These are phyloP conservation scores for Gamsiella multidivaricata DNA, from an alignment of 192 early-diverging fungal species.

Conservation along the genomic window DNA sequence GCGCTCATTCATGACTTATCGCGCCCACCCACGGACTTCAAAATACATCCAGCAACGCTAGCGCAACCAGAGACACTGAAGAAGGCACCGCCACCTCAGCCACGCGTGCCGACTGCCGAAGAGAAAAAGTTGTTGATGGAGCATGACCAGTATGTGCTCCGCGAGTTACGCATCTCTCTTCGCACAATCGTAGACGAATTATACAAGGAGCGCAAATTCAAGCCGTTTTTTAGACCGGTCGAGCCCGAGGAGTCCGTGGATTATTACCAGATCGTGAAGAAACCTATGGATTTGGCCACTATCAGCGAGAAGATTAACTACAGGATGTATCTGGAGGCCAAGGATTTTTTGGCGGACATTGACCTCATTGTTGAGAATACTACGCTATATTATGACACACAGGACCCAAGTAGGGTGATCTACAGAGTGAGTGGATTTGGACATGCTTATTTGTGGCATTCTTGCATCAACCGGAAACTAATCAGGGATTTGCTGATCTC, in stretches of 20 bases:
- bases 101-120: slow-evolving; percentile 59
- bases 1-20: slow-evolving; percentile 38
- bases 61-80: slow-evolving; percentile 45
- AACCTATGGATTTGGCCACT: slow-evolving; percentile 65
- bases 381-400: slow-evolving; percentile 26
- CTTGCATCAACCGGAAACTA: no score
- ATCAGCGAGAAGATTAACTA: slow-evolving; percentile 59
- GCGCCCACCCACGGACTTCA: slow-evolving; percentile 46
- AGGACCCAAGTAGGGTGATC: slow-evolving; percentile 40
- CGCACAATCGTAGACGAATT: slow-evolving; percentile 66
- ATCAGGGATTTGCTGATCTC: background rate
- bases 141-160: slow-evolving; percentile 62
- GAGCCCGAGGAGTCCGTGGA: slow-evolving; percentile 57
- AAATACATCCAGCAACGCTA: background rate
- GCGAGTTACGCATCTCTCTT: slow-evolving; percentile 66
- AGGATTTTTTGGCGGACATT: slow-evolving; percentile 46
- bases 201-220: slow-evolving; percentile 58
- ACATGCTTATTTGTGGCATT: no score
- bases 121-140: slow-evolving; percentile 61
- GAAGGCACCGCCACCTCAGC: slow-evolving; percentile 62
- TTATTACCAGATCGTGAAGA: slow-evolving; percentile 57
- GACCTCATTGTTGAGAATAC: slow-evolving; percentile 42
- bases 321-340: slow-evolving; percentile 37
- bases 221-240: slow-evolving; percentile 60
- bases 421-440: slow-evolving; percentile 22